Conservation (phyloP, 768 basidiomycete genomes). For the Naganishia antarctica region DNA sequence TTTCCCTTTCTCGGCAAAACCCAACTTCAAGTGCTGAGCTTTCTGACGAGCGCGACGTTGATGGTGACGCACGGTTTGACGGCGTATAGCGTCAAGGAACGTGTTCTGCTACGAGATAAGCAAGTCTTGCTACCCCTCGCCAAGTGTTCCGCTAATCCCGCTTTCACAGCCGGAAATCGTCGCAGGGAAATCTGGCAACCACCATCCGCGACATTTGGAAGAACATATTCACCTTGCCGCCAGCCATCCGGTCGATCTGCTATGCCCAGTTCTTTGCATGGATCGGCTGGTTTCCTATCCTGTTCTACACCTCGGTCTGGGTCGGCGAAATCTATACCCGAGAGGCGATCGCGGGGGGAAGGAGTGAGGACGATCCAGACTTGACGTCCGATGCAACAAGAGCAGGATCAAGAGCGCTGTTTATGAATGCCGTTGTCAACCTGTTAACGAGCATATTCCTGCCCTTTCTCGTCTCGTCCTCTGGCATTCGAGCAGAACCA, state of each 20-base stretch:
- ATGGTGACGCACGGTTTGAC: conserved; percentile 63
- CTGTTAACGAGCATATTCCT: conserved; percentile 65
- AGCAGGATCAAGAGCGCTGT: conserved; percentile 75
- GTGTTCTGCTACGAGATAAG: conserved; percentile 59
- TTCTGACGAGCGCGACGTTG: conserved; percentile 66
- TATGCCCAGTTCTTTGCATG: conserved; percentile 55
- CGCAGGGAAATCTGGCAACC: conserved; percentile 43
- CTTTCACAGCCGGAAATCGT: conserved; percentile 36
- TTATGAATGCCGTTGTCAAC: conserved; percentile 67
- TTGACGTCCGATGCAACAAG: conserved; percentile 69
- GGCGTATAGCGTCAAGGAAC: conserved; percentile 57
- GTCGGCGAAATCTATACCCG: conserved; percentile 78
- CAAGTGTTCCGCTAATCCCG: neutral
- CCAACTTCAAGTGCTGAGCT: conserved; percentile 74
- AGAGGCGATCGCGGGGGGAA: conserved; percentile 33
- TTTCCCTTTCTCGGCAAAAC: conserved; percentile 72
- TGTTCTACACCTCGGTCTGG: conserved; percentile 83
- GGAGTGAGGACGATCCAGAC: conserved; percentile 44
- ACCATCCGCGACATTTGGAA: conserved; percentile 64
- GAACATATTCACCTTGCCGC: conserved; percentile 66
- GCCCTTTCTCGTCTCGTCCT: conserved; percentile 58
- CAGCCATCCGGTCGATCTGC: conserved; percentile 68
- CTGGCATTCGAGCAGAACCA: conserved; percentile 30
- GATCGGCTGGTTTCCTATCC: conserved; percentile 84
- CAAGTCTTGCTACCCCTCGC: conserved; percentile 26